A percentile compares a stretch with the other conserved stretches of the same genome.
These are phyloP conservation scores for Talaromyces nanjingensis DNA, from an alignment of 495 filamentous ascomycete species.

Conservation along the genomic window DNA sequence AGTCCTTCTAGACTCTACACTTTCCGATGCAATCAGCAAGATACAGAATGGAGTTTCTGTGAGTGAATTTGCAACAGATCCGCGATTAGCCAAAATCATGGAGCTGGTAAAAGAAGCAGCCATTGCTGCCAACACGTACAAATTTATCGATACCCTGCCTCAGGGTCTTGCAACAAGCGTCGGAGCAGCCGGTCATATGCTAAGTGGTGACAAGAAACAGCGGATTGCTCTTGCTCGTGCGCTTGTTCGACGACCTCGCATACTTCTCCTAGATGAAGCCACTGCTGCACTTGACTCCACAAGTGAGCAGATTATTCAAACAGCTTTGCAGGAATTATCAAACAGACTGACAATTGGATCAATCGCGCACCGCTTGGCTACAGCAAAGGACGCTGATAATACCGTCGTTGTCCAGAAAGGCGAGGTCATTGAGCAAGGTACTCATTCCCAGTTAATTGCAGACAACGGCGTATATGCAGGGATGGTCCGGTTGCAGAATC, in stretches of 20 bases:
- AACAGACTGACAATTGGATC: conserved; percentile 17
- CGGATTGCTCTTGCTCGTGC: conserved; percentile 59
- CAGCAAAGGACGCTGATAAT: conserved; percentile 39
- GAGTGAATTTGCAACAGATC: conserved; percentile 14
- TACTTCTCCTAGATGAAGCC: conserved; percentile 53
- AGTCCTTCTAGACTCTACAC: background rate
- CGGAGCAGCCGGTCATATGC: conserved; percentile 16
- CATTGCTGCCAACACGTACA: conserved; percentile 11
- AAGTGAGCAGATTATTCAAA: conserved; percentile 32
- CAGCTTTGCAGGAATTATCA: conserved; percentile 24
- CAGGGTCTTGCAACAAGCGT: conserved; percentile 19
- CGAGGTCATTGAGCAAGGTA: conserved; percentile 38
- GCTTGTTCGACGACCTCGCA: conserved; percentile 68
- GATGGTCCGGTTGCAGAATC: conserved; percentile 22
- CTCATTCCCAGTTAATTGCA: conserved; percentile 28
- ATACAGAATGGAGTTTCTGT: background rate
- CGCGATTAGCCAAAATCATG: conserved; percentile 3
- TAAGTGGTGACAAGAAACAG: conserved; percentile 43
- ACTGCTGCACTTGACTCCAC: conserved; percentile 36
- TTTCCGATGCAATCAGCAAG: background rate
- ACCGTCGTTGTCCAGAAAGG: conserved; percentile 42
- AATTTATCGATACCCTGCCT: conserved; percentile 19
- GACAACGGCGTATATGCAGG: conserved; percentile 32
- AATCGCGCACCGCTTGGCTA: conserved; percentile 46
- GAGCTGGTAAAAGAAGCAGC: conserved; percentile 14